Conservation (phyloP, 768 basidiomycete genomes). For the Suillus sp. region DNA sequence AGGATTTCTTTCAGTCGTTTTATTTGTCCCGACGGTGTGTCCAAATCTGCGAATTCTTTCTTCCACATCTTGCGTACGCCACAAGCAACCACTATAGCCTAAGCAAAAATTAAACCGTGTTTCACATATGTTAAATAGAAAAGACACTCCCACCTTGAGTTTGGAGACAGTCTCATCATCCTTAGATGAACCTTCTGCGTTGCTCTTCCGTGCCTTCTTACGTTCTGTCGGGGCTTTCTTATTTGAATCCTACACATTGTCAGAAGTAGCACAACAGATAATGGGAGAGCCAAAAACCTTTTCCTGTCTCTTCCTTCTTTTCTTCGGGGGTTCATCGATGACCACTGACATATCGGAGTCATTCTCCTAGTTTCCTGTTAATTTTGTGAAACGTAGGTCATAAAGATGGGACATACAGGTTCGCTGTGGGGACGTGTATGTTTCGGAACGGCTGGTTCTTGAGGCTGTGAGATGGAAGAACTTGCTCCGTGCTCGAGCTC, state of each 20-base stretch:
- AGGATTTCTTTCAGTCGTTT: constrained; percentile 64
- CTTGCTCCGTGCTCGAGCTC: not conserved
- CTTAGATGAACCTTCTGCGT: constrained; percentile 41
- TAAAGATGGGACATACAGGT: constrained; percentile 22
- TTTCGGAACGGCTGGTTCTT: not conserved
- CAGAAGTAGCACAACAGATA: not conserved
- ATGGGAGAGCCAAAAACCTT: constrained; percentile 29
- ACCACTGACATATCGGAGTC: constrained; percentile 65
- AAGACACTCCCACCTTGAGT: constrained; percentile 58
- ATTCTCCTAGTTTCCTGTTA: constrained; percentile 36
- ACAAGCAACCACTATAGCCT: constrained; percentile 74
- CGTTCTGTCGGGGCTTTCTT: constrained; percentile 29
- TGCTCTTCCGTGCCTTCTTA: constrained; percentile 32
- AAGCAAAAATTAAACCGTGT: constrained; percentile 1
- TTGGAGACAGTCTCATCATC: constrained; percentile 76
- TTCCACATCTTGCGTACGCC: constrained; percentile 79
- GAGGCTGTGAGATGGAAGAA: constrained; percentile 18
- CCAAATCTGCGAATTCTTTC: constrained; percentile 65
- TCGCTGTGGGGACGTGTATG: constrained; percentile 10
- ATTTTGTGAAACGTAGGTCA: not conserved
- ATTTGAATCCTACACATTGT: constrained; percentile 24
- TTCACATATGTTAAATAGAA: not conserved
- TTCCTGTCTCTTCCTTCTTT: constrained; percentile 44
- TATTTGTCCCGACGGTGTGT: constrained; percentile 63
- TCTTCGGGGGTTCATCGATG: constrained; percentile 56